Percentiles rank a stretch among this genome's conserved stretches.
These are phyloP conservation scores for Rhizomucor pusillus DNA, from an alignment of 371 early-diverging fungal genomes.

Conservation along the genomic window DNA sequence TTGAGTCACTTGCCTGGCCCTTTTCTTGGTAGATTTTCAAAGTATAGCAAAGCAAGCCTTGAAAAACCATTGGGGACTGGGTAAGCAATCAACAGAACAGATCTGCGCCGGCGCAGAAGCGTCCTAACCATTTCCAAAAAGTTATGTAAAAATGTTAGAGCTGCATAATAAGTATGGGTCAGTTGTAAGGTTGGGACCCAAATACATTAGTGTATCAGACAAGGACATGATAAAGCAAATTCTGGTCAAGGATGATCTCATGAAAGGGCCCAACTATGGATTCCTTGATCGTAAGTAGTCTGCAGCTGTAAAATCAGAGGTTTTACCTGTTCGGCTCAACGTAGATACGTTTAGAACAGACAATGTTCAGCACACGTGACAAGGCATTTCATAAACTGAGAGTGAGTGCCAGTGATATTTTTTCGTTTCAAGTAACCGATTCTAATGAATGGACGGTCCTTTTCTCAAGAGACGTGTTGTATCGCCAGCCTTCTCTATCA, in stretches of 20 bases:
- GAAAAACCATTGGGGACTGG: constrained; percentile 23
- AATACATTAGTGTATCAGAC: constrained; percentile 13
- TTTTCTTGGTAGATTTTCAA: constrained; percentile 4
- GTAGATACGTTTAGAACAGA: constrained; percentile 6
- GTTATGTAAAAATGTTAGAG: constrained; percentile 3
- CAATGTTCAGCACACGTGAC: constrained; percentile 28
- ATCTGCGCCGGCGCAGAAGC: neutral
- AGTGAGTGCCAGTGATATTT: constrained; percentile 10
- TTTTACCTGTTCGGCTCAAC: too few relatives aligned
- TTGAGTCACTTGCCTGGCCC: constrained; percentile 31
- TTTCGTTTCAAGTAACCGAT: too few relatives aligned
- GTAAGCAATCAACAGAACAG: constrained; percentile 9
- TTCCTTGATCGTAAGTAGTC: neutral
- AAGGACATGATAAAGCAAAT: constrained; percentile 27
- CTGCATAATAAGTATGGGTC: constrained; percentile 20
- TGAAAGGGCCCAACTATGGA: constrained; percentile 10
- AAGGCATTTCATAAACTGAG: constrained; percentile 28
- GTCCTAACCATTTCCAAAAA: neutral
- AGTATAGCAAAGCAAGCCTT: neutral
- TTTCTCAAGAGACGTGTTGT: constrained; percentile 31
- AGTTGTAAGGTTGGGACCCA: constrained; percentile 15
- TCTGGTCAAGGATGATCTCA: constrained; percentile 13
- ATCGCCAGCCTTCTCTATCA: constrained; percentile 42
- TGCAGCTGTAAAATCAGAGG: neutral
- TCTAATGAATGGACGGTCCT: too few relatives aligned